phyloP scores from a whole-genome alignment of 805 yeast genomes.

The Saccharomycopsis oosterbeekiorum region DNA sequence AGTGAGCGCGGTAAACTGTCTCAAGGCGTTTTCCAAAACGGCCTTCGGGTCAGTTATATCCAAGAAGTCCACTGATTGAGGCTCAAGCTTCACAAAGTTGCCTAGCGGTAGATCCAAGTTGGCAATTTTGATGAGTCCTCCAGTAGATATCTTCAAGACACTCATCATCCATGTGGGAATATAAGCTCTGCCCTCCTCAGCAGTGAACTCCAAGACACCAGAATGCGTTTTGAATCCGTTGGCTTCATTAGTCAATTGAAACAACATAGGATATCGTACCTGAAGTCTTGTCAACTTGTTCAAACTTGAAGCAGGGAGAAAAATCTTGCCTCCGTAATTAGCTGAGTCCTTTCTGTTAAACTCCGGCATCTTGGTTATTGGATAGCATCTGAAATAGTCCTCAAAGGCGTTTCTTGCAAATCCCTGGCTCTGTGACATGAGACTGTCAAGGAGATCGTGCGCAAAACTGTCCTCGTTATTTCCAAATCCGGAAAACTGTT shows the following conservation, averaged over 20 bases:
- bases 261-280: slow-evolving; percentile 93
- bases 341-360: slow-evolving; percentile 60
- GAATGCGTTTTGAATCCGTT: slow-evolving; percentile 48
- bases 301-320: slow-evolving; percentile 87
- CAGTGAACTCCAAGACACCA: slow-evolving; percentile 92
- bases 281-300: slow-evolving; percentile 82
- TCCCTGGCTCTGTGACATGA: neutral
- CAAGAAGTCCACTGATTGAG: slow-evolving; percentile 86
- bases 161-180: slow-evolving; percentile 95
- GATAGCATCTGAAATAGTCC: slow-evolving; percentile 87
- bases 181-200: slow-evolving; percentile 94
- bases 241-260: slow-evolving; percentile 58
- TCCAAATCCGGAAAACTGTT: neutral
- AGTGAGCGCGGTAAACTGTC: slow-evolving; percentile 83
- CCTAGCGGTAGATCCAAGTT: slow-evolving; percentile 80
- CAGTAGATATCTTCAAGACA: slow-evolving; percentile 63
- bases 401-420: slow-evolving; percentile 37
- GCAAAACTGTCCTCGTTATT: neutral
- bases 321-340: slow-evolving; percentile 92
- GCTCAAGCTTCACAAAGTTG: slow-evolving; percentile 82
- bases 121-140: slow-evolving; percentile 62
- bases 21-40: slow-evolving; percentile 81
- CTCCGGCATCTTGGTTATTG: slow-evolving; percentile 73
- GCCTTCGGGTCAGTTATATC: slow-evolving; percentile 96
- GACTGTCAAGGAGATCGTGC: neutral